Evolutionary conservation across 2,329 filamentous ascomycete genomes (phyloP), one percentile per base, ranked within the genome.

Genomic region (Sclerotinia borealis): DNA sequence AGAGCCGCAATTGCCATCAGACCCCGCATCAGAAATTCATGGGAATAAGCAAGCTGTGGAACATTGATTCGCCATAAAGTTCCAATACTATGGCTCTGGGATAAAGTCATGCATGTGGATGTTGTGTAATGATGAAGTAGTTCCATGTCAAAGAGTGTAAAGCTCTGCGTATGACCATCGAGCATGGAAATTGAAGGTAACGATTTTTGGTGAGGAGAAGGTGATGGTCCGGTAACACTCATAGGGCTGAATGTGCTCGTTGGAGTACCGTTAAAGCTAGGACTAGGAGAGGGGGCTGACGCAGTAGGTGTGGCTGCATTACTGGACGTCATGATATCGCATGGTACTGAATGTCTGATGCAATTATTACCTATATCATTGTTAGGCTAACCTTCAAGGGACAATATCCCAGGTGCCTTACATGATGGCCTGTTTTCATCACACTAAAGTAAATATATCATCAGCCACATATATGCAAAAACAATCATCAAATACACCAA

Each of bases 121-220:
- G 77, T 79, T 50, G 76, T 78, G 66, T 77, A 84, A 71, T 84
- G 80, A 68, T 84, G 80, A 8, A 85, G 74, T 1, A 85, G 76
- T 66, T 84, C 80, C 10, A 83, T 75, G 51, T 83, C 80, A 13
- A 77, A 68, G 1, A 80, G 66, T 29, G 29, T 51, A 11, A 50
- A 63, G 36, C 4, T 36, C 29, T 34, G 36, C 19, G 48, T n/a
- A 29, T 61, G 29, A 34, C 48, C 22, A 19, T 59, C 27, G 27
- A 58, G 43, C 27, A 39, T 41, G 17, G 45, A 22, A 15, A 31
- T 55, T 31, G 48, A 56, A 50, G 61, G 61, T 37, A 63, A 48
- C 9, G 60, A 31, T 27, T 25, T 48, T 48, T 62, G 60, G 3
- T 22, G 25, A 31, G 29, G 15, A 25, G 60, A 29, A 10, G 13